These are phyloP conservation scores for Aspergillus quadrilineatus DNA, from an alignment of 2,329 filamentous ascomycete genomes.

Conservation along the genomic window DNA sequence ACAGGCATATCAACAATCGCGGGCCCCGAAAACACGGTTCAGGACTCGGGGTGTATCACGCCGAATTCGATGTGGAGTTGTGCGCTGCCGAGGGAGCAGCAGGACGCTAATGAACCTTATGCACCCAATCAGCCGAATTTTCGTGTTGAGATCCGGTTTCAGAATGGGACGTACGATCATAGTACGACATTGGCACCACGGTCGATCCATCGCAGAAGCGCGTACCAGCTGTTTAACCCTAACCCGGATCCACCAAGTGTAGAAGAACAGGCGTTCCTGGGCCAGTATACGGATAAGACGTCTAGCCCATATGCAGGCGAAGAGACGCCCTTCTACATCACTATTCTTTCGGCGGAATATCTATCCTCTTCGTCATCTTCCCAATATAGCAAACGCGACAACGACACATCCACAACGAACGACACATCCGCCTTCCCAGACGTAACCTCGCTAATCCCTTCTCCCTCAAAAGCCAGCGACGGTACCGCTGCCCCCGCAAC, in stretches of 20 bases:
- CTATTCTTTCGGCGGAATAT: constrained; percentile 52
- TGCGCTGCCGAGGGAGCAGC: constrained; percentile 74
- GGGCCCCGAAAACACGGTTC: constrained; percentile 64
- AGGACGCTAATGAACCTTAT: constrained; percentile 63
- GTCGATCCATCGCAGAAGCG: constrained; percentile 24
- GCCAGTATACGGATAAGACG: constrained; percentile 79
- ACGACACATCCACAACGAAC: constrained; percentile 28
- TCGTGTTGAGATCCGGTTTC: constrained; percentile 68
- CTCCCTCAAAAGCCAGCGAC: constrained; percentile 62
- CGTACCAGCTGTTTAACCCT: constrained; percentile 41
- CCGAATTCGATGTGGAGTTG: constrained; percentile 83
- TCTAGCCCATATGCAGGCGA: constrained; percentile 74
- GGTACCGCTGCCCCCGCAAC: constrained; percentile 71
- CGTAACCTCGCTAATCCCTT: constrained; percentile 59
- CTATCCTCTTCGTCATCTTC: constrained; percentile 32
- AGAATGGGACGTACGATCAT: constrained; percentile 57
- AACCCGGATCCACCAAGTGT: constrained; percentile 51
- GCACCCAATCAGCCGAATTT: constrained; percentile 72
- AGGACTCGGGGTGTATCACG: constrained; percentile 68
- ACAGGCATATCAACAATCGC: constrained; percentile 79
- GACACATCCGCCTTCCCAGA: constrained; percentile 38
- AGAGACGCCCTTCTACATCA: constrained; percentile 84
- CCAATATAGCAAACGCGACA: constrained; percentile 26
- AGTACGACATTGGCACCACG: constrained; percentile 55
- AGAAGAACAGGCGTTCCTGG: constrained; percentile 75